Evolutionary conservation across 306 rosid genomes (phyloP), one percentile per base, ranked within the genome.

Genomic region (Vigna mungo): DNA sequence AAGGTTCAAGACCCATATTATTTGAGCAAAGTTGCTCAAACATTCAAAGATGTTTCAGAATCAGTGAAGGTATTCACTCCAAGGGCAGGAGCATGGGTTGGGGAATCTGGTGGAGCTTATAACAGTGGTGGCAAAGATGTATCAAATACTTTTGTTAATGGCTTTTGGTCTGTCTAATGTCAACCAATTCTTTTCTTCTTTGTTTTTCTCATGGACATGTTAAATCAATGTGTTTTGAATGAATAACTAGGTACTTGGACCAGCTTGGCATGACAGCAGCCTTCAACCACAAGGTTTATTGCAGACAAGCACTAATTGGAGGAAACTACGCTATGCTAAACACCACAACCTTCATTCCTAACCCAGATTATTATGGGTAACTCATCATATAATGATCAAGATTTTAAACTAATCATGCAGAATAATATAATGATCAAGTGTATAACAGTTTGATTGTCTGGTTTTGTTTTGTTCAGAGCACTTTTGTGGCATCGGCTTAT

Each of bases 31-130:
- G 9, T 74, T 59, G 86, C 85, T 46, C 85, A 85, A 66, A 89
- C 89, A 6, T 89, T 77, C 16, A 68, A 49, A 14, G 88, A 87
- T 34, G 73, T 80, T 0, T 34, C 79, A 3, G 58, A 13, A 9
- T 61, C 85, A 13, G 75, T 83, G 1, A 17, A 72, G 32, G 59
- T 83, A 2, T 81, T 72, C 44, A 32, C 82, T 0, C 91, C 91
- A 23, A 63, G 79, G 84, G 72, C 90, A 12, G 86, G 81, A n/a
- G 75, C 90, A 15, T 88, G 97, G 94, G 84, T 91, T 77, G 94
- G 94, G 6, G 94, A 91, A 83, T 52, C 92, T 46, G 94, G 97
- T 8, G 97, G 97, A 74, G 90, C 97, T 60, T 91, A 72, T 61
- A 89, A 91, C 17, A 91, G 94, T 67, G 97, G 97, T 32, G 90